Base-by-base conservation (phyloP, 177 flowering plant species). In the Telopea speciosissima region DNA sequence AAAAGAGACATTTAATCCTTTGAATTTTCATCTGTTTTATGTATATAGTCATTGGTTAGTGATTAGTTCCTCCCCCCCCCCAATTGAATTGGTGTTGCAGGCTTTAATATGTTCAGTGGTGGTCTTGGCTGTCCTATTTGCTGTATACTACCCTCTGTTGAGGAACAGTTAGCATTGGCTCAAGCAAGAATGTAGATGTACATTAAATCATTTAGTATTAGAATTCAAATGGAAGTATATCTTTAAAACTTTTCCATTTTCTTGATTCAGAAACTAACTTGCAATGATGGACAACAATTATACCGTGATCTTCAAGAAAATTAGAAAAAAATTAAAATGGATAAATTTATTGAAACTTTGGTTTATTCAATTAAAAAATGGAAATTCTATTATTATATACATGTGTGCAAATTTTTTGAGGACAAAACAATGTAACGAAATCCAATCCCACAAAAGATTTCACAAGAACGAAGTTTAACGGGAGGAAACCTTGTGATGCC, bases 101-200 rank as follows among this genome's bases (percentile, higher is more conserved):
- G 82, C 82, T 63, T 74, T 80, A 60, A 74, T 78, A 72, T 82
- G 72, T 63, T 72, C 81, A 0, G 77, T 73, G 61, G 73, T 62
- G 19, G 65, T 74, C 56, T 58, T 78, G 68, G 67, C 80, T 60
- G 33, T 72, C 28, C 59, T 76, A 59, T 72, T 82, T 22, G 79
- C 71, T 36, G 62, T 80, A n/a, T 62, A 71, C 33, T 71, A 24
- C 14, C 2, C 22, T 7, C 61, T 58, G 61, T 3, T 58, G 61
- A n/a, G 61, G 59, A n/a, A 17, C 24, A 58, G 22, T 7, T n/a
- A 1, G 61, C 61, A 58, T 58, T 58, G 61, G 22, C 61, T 49
- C 54, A 49, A 11, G 3, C 19, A 16, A 8, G 54, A 12, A 12
- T 49, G 54, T 12, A 49, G 19, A 49, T 49, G 17, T 49, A 49